A percentile compares a stretch with the other conserved stretches of the same genome.
These are phyloP conservation scores for Pythium utonaiense DNA, from an alignment of 352 stramenopile species.

Conservation along the genomic window DNA sequence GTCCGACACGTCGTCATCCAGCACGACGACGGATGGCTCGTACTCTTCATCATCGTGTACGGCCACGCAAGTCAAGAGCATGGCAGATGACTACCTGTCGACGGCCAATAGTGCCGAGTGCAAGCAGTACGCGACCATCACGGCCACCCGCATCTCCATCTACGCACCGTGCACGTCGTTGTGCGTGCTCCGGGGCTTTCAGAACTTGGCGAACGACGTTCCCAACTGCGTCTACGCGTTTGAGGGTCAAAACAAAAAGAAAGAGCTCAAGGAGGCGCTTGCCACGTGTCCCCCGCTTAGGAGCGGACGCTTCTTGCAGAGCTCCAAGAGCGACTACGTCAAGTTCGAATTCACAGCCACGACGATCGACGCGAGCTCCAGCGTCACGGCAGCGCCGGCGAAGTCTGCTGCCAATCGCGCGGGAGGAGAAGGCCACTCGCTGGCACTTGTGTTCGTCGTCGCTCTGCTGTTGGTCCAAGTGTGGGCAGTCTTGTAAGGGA, in stretches of 20 bases:
- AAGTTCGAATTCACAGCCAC: not conserved
- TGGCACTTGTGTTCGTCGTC: not conserved
- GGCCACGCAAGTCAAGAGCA: conserved; percentile 3
- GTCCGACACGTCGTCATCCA: not conserved
- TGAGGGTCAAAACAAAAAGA: conserved; percentile 34
- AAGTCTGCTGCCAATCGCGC: not conserved
- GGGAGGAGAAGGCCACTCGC: not conserved
- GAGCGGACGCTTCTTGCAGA: not conserved
- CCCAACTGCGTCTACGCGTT: conserved; percentile 36
- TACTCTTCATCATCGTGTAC: conserved; percentile 4
- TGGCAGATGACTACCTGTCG: conserved; percentile 34
- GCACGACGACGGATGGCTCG: too few species aligned
- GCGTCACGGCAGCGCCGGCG: not conserved
- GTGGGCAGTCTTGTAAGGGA: too few species aligned
- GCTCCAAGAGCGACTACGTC: not conserved
- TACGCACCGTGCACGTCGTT: conserved; percentile 26
- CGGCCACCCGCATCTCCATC: conserved; percentile 24
- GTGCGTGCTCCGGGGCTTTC: conserved; percentile 20
- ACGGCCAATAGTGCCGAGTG: conserved; percentile 27
- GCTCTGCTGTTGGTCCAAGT: not conserved
- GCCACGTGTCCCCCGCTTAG: not conserved
- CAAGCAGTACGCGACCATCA: conserved; percentile 13
- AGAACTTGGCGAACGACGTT: conserved; percentile 15
- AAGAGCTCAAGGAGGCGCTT: conserved; percentile 6
- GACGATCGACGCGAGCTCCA: not conserved